Evolutionary conservation across 108 stramenopile genomes (phyloP).

Genomic region (Fistulifera pelliculosa): DNA sequence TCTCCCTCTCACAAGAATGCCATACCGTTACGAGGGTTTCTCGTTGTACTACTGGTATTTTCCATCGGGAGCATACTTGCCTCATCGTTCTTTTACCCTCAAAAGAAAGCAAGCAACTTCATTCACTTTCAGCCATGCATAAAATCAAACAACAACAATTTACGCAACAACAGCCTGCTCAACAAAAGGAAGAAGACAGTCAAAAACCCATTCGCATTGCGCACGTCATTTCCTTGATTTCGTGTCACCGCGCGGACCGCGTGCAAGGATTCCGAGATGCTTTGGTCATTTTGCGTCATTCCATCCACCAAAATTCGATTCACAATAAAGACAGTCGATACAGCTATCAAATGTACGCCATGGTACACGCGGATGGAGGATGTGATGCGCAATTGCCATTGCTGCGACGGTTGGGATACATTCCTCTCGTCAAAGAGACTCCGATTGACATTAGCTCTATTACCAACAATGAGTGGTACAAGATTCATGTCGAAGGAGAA

Average conservation of each 20-base stretch:
- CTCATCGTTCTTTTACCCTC: too few relatives aligned
- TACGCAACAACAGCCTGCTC: too few relatives aligned
- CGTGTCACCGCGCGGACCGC: conserved; percentile 35
- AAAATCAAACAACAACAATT: too few relatives aligned
- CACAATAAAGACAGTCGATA: conserved; percentile 21
- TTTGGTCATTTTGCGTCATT: conserved; percentile 55
- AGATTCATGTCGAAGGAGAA: conserved; percentile 42
- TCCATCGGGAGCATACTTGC: too few relatives aligned
- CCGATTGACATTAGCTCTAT: conserved; percentile 62
- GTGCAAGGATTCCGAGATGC: conserved; percentile 62
- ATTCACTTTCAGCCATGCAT: too few relatives aligned
- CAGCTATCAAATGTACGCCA: conserved; percentile 56
- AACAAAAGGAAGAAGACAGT: too few relatives aligned
- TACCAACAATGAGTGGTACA: conserved; percentile 27
- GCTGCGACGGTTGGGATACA: conserved; percentile 44
- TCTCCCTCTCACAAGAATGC: too few relatives aligned
- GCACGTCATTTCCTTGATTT: conserved; percentile 64
- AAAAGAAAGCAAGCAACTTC: too few relatives aligned
- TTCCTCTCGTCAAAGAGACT: conserved; percentile 32
- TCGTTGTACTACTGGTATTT: too few relatives aligned
- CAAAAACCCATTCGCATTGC: conserved; percentile 28
- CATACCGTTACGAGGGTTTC: too few relatives aligned
- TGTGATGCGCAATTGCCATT: conserved; percentile 18
- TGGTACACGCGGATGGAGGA: conserved; percentile 41
- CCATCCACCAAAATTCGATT: conserved; percentile 55